Evolutionary conservation across 2,329 filamentous ascomycete genomes (phyloP).

Genomic region (Hymenoscyphus salicellus): DNA sequence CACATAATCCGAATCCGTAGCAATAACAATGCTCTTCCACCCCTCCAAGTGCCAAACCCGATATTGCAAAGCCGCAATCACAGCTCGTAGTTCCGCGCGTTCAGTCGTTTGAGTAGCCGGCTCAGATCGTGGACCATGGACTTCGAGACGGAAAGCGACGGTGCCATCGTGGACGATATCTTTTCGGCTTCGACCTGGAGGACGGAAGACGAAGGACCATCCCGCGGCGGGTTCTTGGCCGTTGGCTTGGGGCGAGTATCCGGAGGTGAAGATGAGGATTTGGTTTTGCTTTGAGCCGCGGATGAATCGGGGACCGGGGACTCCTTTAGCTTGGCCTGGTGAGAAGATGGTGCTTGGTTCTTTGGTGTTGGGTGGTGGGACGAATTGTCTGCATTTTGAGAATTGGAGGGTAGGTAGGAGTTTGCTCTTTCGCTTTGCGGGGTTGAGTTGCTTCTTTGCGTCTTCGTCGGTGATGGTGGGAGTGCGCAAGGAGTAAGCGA

Average conservation of each 20-base stretch:
- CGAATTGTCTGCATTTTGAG: background rate
- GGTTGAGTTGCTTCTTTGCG: background rate
- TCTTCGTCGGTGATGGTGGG: background rate
- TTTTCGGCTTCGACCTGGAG: background rate
- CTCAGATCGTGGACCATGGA: slow-evolving; percentile 42
- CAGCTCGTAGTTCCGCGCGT: slow-evolving; percentile 54
- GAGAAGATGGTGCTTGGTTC: background rate
- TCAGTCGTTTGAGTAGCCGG: slow-evolving; percentile 45
- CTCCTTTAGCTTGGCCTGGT: background rate
- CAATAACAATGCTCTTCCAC: slow-evolving; percentile 46
- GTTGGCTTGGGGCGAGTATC: background rate
- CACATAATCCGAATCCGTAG: slow-evolving; percentile 53
- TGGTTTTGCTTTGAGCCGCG: background rate
- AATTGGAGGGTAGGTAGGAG: background rate
- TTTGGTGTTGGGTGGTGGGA: background rate
- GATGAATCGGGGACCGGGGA: background rate
- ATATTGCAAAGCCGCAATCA: slow-evolving; percentile 48
- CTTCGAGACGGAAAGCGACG: slow-evolving; percentile 41
- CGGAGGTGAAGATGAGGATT: background rate
- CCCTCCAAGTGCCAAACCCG: slow-evolving; percentile 41
- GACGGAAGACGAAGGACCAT: background rate
- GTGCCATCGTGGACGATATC: slow-evolving; percentile 14
- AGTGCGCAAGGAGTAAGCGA: background rate
- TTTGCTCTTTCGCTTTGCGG: background rate
- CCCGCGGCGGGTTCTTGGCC: background rate